Base-by-base conservation (phyloP, 2,329 filamentous ascomycete species). In the Periconia sp. region DNA sequence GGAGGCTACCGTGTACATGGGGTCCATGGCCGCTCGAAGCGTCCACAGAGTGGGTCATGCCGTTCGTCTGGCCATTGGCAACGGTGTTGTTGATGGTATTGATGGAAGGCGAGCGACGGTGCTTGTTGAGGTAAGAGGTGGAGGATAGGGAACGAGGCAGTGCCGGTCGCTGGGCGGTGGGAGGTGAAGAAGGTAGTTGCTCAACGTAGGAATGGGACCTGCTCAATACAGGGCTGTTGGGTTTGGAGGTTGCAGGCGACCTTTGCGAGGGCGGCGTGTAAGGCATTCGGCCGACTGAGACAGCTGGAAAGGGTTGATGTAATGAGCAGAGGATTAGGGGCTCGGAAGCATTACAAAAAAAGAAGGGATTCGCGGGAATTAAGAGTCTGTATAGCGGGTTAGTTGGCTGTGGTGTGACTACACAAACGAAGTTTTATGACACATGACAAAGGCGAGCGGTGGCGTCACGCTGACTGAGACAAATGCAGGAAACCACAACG, bases 181-280 rank as follows among this genome's bases (percentile, higher is more conserved):
- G 65, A 56, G 55, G 70, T 57, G 64, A 74, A 65, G 59, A 72
- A 52, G 61, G 66, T 54, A 60, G 59, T 46, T 66, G 71, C 55
- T 77, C 75, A 68, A 71, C 69, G 65, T 80, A 81, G 52, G 81
- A 83, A 62, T 81, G 76, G 58, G 74, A 77, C 54, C 79, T 77
- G 68, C 75, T 82, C 64, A 79, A 66, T 50, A 70, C 74, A 59
- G 80, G 81, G 60, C 78, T 82, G 65, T 71, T 77, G 48, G 78
- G 73, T 70, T 80, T 81, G 54, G 83, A 84, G 62, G 80, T 77
- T 66, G 79, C 78, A 73, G 83, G 83, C 64, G 83, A 84, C 74
- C 80, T 79, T 75, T 84, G 83, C 65, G 87, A 85, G 59, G 90
- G 90, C 56, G 90, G 90, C 75, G 90, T 94, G 80, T 94, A 94